Base-by-base conservation (phyloP, 2,329 filamentous ascomycete genomes). In the Ascochyta koolunga region DNA sequence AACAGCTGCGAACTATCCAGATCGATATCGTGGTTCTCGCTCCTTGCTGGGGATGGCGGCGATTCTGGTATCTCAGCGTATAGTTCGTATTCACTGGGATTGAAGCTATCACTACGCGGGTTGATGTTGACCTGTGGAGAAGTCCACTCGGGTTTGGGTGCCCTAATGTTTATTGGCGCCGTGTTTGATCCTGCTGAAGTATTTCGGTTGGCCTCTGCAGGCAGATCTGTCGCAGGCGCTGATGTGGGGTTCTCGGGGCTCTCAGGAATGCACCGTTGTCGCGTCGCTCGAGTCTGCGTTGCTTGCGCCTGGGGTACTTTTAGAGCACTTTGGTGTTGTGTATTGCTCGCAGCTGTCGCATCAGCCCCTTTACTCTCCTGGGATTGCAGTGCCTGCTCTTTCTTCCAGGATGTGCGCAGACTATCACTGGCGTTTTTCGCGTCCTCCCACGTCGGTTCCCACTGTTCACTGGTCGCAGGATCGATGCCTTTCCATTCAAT, bases 401-500 rank as follows among this genome's bases (percentile, higher is more conserved):
- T 16, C n/a, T 32, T 45, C 53, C 60, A 77, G 46, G 75, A 68
- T 7, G 59, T 58, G 2, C 78, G 58, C 5, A 76, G 66, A n/a
- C 54, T 40, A n/a, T 66, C 53, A 46, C 71, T 78, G 2, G 70
- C 66, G 58, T 64, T 54, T 7, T 45, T 44, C 35, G 77, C 76
- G 0, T 70, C 74, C 44, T 79, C 83, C 85, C 85, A 87, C 41
- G 73, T 80, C 9, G 79, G 79, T 3, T 70, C 50, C 64, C 80
- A 86, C 1, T 58, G 54, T 56, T 79, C 66, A 16, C 81, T 82
- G 33, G 82, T 83, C 2, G 61, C 55, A n/a, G 77, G 71, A 62
- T 86, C 72, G 45, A 45, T 47, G 54, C 81, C 78, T 41, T 77
- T 79, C 85, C 85, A 87, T 63, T 85, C 79, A 47, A 87, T 79